Conservation (phyloP, 495 filamentous ascomycete species). For the Xylaria venustula region DNA sequence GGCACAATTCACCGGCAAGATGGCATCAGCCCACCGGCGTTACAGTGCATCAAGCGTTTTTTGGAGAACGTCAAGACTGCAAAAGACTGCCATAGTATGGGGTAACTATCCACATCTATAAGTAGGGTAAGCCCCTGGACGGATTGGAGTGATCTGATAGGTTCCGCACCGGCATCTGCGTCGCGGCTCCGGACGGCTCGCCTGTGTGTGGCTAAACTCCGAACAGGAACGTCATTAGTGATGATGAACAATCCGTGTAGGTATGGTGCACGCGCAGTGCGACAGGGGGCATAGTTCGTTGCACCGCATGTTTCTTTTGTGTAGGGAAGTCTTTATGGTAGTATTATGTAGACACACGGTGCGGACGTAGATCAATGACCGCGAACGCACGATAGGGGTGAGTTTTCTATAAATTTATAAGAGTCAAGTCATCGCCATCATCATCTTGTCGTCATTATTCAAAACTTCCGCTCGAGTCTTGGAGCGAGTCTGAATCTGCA, state of each 20-base stretch:
- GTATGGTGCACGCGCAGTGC: not conserved
- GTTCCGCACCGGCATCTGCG: not conserved
- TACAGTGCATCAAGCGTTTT: slow-evolving; percentile 6
- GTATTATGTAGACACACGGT: too few relatives aligned
- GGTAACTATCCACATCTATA: too few relatives aligned
- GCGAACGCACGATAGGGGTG: not conserved
- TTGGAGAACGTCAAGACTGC: not conserved
- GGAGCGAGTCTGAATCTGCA: too few relatives aligned
- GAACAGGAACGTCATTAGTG: slow-evolving; percentile 7
- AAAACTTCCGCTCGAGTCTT: not conserved
- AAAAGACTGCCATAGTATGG: too few relatives aligned
- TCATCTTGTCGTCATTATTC: not conserved
- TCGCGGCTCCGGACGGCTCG: slow-evolving; percentile 3
- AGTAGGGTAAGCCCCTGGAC: not conserved
- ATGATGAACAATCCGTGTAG: slow-evolving; percentile 4
- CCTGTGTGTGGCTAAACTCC: slow-evolving; percentile 9
- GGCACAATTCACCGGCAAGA: not conserved
- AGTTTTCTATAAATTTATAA: not conserved
- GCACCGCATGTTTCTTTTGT: too few relatives aligned
- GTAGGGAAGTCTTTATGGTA: too few relatives aligned
- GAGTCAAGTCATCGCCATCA: too few relatives aligned
- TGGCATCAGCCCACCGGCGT: not conserved
- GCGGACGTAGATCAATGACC: not conserved
- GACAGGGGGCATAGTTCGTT: not conserved
- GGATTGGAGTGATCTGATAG: slow-evolving; percentile 3